phyloP scores from a whole-genome alignment of 2,329 filamentous ascomycete species.

The Juglanconis oblonga region DNA sequence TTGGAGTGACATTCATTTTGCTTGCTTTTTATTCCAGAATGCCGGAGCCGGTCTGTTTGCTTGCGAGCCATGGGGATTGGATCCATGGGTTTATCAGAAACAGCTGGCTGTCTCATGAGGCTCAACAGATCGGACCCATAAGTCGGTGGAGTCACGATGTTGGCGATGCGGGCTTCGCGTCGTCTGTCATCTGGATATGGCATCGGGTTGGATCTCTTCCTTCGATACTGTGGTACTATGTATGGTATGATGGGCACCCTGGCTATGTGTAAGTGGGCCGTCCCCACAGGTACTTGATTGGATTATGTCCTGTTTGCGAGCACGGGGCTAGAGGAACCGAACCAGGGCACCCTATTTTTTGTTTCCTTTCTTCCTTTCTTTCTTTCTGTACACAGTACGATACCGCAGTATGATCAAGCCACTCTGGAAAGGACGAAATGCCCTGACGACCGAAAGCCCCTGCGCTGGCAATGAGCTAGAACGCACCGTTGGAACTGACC shows the following conservation, averaged over 20 bases:
- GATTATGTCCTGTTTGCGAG: too few species aligned
- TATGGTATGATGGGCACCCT: too few species aligned
- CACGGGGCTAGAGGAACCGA: too few species aligned
- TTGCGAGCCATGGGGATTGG: background rate
- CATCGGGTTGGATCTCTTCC: background rate
- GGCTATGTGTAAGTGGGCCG: too few species aligned
- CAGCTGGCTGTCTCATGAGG: conserved; percentile 11
- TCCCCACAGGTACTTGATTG: too few species aligned
- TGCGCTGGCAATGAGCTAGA: conserved; percentile 3
- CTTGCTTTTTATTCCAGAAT: background rate
- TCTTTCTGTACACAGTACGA: too few species aligned
- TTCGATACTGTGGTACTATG: too few species aligned
- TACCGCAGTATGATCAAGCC: background rate
- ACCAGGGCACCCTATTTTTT: too few species aligned
- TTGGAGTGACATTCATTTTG: background rate
- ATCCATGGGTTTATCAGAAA: background rate
- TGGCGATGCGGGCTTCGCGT: conserved; percentile 14
- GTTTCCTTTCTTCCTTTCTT: too few species aligned
- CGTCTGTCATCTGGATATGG: background rate
- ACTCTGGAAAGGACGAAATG: conserved; percentile 1
- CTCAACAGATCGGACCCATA: conserved; percentile 14
- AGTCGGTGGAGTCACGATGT: conserved; percentile 10
- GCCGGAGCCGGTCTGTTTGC: too few species aligned
- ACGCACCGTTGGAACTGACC: conserved; percentile 16
- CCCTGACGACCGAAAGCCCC: background rate